Conservation (phyloP, 176 grass and related monocot species). For the Oryza glumipatula region DNA sequence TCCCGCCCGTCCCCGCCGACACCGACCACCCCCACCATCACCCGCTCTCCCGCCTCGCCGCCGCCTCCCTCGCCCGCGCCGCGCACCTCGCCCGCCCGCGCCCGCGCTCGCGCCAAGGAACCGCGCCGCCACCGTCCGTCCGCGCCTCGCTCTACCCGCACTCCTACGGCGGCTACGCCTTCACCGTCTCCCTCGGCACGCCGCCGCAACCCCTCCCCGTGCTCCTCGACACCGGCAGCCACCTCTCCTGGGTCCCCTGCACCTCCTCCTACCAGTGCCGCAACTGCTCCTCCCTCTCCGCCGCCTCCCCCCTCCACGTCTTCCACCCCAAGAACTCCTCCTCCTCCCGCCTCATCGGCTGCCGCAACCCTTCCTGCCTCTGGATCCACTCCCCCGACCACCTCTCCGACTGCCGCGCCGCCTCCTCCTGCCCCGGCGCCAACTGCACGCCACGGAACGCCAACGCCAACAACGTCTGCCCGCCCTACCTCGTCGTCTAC, state of each 20-base stretch:
- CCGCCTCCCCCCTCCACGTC: background rate
- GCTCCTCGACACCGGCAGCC: slow-evolving; percentile 86
- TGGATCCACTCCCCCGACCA: slow-evolving; percentile 60
- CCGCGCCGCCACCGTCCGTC: background rate
- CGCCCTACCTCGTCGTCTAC: slow-evolving; percentile 80
- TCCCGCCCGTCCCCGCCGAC: background rate
- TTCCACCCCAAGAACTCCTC: slow-evolving; percentile 79
- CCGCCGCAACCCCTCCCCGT: slow-evolving; percentile 61
- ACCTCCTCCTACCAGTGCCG: slow-evolving; percentile 67
- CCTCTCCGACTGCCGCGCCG: slow-evolving; percentile 35
- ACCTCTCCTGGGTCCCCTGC: slow-evolving; percentile 82
- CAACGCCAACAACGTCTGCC: slow-evolving; percentile 36
- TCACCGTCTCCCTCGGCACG: slow-evolving; percentile 69
- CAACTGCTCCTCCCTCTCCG: slow-evolving; percentile 41
- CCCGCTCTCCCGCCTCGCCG: slow-evolving; percentile 49
- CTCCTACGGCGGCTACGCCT: slow-evolving; percentile 90
- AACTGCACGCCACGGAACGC: background rate
- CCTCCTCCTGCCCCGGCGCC: background rate
- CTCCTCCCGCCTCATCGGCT: slow-evolving; percentile 64
- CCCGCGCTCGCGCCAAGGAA: background rate
- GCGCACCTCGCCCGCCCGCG: slow-evolving; percentile 40
- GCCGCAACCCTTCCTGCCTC: slow-evolving; percentile 68
- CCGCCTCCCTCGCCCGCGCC: slow-evolving; percentile 61
- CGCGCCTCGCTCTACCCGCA: slow-evolving; percentile 65
- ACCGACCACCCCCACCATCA: background rate